Evolutionary conservation across 257 asterid species (phyloP).

Genomic region (Lantana camara): DNA sequence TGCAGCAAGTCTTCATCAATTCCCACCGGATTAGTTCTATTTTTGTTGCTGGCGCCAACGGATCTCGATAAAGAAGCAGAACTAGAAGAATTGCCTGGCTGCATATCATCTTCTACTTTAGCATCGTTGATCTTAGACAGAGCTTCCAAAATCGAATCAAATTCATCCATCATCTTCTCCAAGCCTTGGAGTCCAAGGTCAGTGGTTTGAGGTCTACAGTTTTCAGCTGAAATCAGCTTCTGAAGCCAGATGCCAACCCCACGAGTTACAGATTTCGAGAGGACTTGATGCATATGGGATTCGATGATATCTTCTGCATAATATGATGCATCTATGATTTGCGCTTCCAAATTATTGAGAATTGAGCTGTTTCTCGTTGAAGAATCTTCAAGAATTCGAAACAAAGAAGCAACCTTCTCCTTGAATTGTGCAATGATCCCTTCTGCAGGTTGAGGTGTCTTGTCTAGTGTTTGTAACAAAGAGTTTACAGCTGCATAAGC

Average conservation of each 20-base stretch:
- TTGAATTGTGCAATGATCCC: neutral
- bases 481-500: neutral
- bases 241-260: no score
- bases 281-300: neutral
- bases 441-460: neutral
- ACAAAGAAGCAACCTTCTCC: neutral
- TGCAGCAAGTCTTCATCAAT: neutral
- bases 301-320: neutral
- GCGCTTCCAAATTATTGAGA: neutral
- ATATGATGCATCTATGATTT: neutral
- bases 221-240: no score
- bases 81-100: neutral
- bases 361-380: neutral
- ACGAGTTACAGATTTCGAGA: no score
- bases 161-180: no score
- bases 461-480: neutral
- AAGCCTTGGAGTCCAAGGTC: no score
- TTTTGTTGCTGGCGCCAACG: neutral
- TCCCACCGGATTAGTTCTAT: neutral
- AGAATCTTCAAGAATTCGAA: neutral
- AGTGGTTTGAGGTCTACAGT: no score
- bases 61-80: neutral
- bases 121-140: no score
- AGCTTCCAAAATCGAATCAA: no score
- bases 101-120: conserved; percentile 18